Evolutionary conservation across 345 rosid species (phyloP), one percentile per base, ranked within the genome.

Genomic region (Lepidium aucheri): DNA sequence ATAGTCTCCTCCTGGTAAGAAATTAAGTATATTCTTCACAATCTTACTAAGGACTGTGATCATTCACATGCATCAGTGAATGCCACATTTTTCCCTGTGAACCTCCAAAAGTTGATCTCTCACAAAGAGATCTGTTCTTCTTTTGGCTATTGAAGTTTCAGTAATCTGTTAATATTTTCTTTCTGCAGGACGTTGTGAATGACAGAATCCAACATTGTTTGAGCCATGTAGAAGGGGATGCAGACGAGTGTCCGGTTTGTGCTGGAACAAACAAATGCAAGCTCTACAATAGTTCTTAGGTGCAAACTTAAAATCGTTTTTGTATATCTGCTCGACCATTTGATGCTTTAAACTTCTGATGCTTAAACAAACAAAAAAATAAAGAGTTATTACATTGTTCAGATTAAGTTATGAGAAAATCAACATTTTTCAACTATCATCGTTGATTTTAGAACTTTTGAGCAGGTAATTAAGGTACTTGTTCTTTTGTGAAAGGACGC

Each of bases 261-360:
- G 83, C 80, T 33, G 97, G 96, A 64, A 90, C 98, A 68, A 64
- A 76, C 68, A 93, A 81, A 70, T 93, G 98, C 87, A 87, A 79
- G 86, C 76, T 93, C 72, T 83, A 85, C 66, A 68, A 44, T 66
- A 60, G 57, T 60, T 47, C 68, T 52, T 66, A 73, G 57, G 68
- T 53, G 22, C 17, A 26, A 44, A 73, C 57, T 45, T 64, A 64
- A 55, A 46, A 56, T 17, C 17, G 6, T 32, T 56, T 65, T 33
- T 63, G 65, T 55, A 39, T 55, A 62, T 55, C 28, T 55, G 36
- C 45, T 55, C 50, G 2, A 24, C 42, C n/a, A n/a, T n/a, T n/a
- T n/a, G n/a, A n/a, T 59, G 60, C 38, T 52, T 7, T 59, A 51
- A 14, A 28, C 3, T 42, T n/a, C 1, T 24, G 62, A 61, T 70